phyloP scores from a whole-genome alignment of 164 flowering plant genomes.

The Aristolochia fimbriata region DNA sequence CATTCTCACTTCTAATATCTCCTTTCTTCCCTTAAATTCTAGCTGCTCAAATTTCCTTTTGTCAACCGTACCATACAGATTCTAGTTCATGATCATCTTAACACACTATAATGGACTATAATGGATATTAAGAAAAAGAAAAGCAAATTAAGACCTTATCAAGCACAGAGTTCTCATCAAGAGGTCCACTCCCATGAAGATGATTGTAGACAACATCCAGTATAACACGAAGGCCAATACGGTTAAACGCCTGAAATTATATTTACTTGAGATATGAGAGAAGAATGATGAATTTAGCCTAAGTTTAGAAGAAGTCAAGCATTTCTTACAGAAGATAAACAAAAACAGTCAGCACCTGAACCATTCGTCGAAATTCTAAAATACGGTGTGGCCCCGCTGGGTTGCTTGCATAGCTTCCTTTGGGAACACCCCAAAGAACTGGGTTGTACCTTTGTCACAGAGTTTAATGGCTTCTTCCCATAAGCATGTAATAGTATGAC shows the following conservation, averaged over 20 bases:
- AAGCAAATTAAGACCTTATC: constrained; percentile 59
- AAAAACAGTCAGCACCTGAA: constrained; percentile 48
- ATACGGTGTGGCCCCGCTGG: constrained; percentile 66
- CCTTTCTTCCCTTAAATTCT: no score
- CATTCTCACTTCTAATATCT: no score
- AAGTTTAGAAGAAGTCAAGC: no score
- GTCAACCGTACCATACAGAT: no score
- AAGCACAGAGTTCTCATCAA: constrained; percentile 63
- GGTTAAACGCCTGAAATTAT: constrained; percentile 62
- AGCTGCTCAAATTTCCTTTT: no score
- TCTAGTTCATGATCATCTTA: no score
- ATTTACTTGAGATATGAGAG: no score
- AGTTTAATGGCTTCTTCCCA: no score
- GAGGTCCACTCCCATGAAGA: constrained; percentile 83
- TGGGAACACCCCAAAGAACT: constrained; percentile 93
- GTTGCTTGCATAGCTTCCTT: constrained; percentile 93
- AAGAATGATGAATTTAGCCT: no score
- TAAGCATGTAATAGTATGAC: not conserved
- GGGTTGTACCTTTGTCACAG: constrained; percentile 65
- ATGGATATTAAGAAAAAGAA: constrained; percentile 6
- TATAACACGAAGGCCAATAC: constrained; percentile 72
- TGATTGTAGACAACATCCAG: constrained; percentile 97
- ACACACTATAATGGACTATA: not conserved
- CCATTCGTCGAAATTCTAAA: constrained; percentile 84
- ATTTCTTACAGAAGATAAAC: not conserved